These are phyloP conservation scores for Neofusicoccum umdonicola DNA, from an alignment of 2,329 filamentous ascomycete species.

Conservation along the genomic window DNA sequence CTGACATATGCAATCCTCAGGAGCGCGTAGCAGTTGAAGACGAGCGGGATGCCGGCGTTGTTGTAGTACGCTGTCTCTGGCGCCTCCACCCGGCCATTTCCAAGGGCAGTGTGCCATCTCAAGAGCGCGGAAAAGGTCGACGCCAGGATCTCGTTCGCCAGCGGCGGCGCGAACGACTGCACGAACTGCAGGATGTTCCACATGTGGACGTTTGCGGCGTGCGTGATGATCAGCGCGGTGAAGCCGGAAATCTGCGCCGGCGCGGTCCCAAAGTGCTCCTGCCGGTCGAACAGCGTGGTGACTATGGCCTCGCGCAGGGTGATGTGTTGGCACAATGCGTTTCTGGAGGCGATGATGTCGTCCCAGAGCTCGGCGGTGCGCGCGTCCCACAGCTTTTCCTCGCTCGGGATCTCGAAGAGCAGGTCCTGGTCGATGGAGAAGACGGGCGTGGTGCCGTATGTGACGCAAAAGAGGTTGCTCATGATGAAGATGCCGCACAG, in stretches of 20 bases:
- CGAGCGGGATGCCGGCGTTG: conserved; percentile 29
- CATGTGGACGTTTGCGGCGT: conserved; percentile 36
- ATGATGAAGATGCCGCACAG: conserved; percentile 35
- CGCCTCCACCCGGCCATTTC: conserved; percentile 15
- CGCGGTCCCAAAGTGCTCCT: conserved; percentile 16
- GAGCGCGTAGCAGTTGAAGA: conserved; percentile 36
- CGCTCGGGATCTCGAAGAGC: conserved; percentile 33
- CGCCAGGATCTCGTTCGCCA: background rate
- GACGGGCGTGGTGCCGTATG: conserved; percentile 32
- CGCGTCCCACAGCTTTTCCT: conserved; percentile 34
- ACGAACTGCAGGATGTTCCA: conserved; percentile 33
- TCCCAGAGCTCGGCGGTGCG: conserved; percentile 28
- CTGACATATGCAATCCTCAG: conserved; percentile 35
- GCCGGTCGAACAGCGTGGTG: conserved; percentile 26
- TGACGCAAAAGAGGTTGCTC: conserved; percentile 31
- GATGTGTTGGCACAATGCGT: background rate
- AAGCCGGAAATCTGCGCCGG: conserved; percentile 25
- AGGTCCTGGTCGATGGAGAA: conserved; percentile 34
- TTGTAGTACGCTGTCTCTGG: conserved; percentile 20
- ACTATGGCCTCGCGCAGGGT: conserved; percentile 28
- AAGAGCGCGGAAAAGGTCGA: conserved; percentile 28
- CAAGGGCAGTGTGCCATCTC: conserved; percentile 26
- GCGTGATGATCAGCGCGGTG: conserved; percentile 33
- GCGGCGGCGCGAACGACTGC: conserved; percentile 23
- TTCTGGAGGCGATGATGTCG: background rate